Evolutionary conservation across 129 eudicot genomes (phyloP).

Genomic region (Rutidosis leptorrhynchoides): DNA sequence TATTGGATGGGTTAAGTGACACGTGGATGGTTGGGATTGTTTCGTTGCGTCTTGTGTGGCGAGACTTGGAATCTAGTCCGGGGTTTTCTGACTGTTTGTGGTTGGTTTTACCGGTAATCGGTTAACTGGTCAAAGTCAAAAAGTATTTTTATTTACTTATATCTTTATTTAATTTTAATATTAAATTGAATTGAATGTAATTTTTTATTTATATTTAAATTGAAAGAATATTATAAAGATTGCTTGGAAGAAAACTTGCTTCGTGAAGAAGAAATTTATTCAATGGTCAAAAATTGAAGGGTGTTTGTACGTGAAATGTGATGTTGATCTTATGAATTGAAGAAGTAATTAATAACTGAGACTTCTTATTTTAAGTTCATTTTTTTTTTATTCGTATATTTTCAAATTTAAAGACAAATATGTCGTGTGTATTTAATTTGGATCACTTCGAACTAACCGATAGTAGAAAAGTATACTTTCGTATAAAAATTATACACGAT

Average conservation of each 20-base stretch:
- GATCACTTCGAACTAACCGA: too few relatives aligned
- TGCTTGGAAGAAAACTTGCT: conserved; percentile 27
- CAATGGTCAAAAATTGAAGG: background rate
- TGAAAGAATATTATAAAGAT: background rate
- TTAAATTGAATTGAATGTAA: background rate
- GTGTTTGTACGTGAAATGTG: background rate
- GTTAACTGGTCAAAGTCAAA: conserved; percentile 34
- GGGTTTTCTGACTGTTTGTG: conserved; percentile 22
- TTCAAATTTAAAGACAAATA: too few relatives aligned
- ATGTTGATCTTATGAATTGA: too few relatives aligned
- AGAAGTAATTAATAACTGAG: too few relatives aligned
- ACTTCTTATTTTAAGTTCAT: too few relatives aligned
- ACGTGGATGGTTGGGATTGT: conserved; percentile 31
- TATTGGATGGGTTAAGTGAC: conserved; percentile 25
- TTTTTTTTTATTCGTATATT: too few relatives aligned
- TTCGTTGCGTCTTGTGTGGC: conserved; percentile 19
- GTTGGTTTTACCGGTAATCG: conserved; percentile 40
- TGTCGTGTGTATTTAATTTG: too few relatives aligned
- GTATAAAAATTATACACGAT: too few relatives aligned
- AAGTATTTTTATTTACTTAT: background rate
- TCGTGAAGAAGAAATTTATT: conserved; percentile 29
- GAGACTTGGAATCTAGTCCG: background rate
- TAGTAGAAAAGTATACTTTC: too few relatives aligned
- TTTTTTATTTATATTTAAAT: too few relatives aligned
- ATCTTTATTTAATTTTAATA: background rate